Base-by-base conservation (phyloP, 805 yeast genomes). In the Alloascoidea africana region DNA sequence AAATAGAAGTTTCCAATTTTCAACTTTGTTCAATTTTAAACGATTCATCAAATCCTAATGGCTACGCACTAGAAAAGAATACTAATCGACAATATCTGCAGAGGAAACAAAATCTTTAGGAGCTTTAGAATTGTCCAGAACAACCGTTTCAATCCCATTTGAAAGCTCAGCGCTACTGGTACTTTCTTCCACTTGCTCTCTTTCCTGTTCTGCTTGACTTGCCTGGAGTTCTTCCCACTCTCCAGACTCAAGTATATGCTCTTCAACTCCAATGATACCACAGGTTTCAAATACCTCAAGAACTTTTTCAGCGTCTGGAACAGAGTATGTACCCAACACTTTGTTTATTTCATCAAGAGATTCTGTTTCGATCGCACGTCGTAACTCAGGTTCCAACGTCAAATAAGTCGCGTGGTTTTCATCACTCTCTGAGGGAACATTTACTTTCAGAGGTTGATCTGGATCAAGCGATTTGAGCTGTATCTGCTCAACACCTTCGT, bases 401-500 rank as follows among this genome's bases (percentile, higher is more conserved):
- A 70, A 73, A 34, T 34, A 34, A 8, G 18, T 18, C 5, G 14
- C 19, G 11, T 18, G n/a, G 15, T 54, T 59, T 2, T 67, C 65
- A 3, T 67, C 58, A 3, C 69, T 65, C n/a, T 68, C 69, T 38
- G 59, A 58, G 4, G 96, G 96, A 13, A 83, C 58, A 41, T 65
- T 68, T 11, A 89, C 84, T 36, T 72, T 66, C 34, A 89, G 64
- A 54, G 79, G 76, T 2, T 86, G 72, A 41, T 76, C 68, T 33
- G 91, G 94, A 56, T 89, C 97, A 41, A 87, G 68, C 0, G 95
- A 74, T 51, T 82, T 82, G 52, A 89, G 65, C 59, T 89, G 98
- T 46, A 89, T 86, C 42, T 79, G 75, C 40, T 77, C 89, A 37
- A 76, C 89, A n/a, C 56, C 66, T 35, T 74, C 87, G 32, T 56